phyloP scores from a whole-genome alignment of 768 basidiomycete species.

The Filobasidium floriforme region DNA sequence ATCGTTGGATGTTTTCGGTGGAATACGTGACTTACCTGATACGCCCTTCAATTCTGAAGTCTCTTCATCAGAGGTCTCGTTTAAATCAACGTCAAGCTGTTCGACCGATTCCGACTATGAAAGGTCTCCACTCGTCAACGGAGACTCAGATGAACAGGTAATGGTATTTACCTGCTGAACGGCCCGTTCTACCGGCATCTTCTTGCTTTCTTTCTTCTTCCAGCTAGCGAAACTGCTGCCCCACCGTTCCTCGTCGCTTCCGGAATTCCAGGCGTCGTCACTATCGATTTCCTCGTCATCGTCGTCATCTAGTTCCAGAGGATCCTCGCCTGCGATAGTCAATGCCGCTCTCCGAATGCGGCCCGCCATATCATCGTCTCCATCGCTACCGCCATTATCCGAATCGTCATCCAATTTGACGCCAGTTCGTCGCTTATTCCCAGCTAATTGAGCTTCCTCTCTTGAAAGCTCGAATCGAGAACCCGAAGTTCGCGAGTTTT shows the following conservation, averaged over 20 bases:
- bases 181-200: conserved; percentile 6
- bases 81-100: not conserved
- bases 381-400: conserved; percentile 44
- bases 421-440: conserved; percentile 12
- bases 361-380: conserved; percentile 43
- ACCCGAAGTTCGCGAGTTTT: conserved; percentile 11
- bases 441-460: conserved; percentile 24
- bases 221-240: conserved; percentile 34
- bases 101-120: not conserved
- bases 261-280: conserved; percentile 46
- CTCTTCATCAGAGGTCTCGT: conserved; percentile 10
- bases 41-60: no score
- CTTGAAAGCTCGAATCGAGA: conserved; percentile 21
- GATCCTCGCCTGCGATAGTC: conserved; percentile 42
- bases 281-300: conserved; percentile 44
- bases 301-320: conserved; percentile 30
- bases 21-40: no score
- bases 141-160: not conserved
- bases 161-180: no score
- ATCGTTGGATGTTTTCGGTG: no score
- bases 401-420: conserved; percentile 28
- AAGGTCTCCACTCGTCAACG: not conserved
- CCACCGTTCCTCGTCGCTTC: conserved; percentile 44
- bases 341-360: conserved; percentile 41
- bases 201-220: conserved; percentile 21